Conservation (phyloP, 2,329 filamentous ascomycete genomes). For the Cladorrhinum sp. region DNA sequence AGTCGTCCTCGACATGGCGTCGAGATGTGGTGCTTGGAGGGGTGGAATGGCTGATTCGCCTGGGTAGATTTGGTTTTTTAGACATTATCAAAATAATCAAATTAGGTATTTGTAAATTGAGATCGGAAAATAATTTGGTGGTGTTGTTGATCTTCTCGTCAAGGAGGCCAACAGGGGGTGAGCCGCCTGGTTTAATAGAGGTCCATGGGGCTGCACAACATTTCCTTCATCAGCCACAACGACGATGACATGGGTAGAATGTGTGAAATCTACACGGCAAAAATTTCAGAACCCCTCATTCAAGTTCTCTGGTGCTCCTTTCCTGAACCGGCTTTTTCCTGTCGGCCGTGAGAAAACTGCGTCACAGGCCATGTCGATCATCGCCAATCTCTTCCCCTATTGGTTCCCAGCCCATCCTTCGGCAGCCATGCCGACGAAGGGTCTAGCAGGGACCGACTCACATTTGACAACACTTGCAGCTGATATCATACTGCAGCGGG, state of each 20-base stretch:
- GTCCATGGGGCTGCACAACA: not conserved
- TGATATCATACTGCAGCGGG: constrained; percentile 13
- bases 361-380: not conserved
- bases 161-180: not conserved
- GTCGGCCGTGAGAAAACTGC: not conserved
- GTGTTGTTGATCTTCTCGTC: not conserved
- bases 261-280: not conserved
- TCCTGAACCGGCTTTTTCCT: not conserved
- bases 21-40: constrained; percentile 4
- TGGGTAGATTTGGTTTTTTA: not conserved
- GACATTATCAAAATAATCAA: not conserved
- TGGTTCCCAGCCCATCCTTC: not conserved
- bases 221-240: not conserved
- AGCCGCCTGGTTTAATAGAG: not conserved
- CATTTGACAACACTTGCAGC: not conserved
- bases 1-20: not conserved
- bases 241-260: not conserved
- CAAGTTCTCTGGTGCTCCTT: not conserved
- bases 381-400: not conserved
- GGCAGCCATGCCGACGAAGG: constrained; percentile 5
- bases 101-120: not conserved
- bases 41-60: constrained; percentile 12
- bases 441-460: constrained; percentile 2
- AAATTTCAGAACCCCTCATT: not conserved
- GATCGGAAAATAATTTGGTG: not conserved